Conservation (phyloP, 164 flowering plant species). For the Magnolia changhungtana region DNA sequence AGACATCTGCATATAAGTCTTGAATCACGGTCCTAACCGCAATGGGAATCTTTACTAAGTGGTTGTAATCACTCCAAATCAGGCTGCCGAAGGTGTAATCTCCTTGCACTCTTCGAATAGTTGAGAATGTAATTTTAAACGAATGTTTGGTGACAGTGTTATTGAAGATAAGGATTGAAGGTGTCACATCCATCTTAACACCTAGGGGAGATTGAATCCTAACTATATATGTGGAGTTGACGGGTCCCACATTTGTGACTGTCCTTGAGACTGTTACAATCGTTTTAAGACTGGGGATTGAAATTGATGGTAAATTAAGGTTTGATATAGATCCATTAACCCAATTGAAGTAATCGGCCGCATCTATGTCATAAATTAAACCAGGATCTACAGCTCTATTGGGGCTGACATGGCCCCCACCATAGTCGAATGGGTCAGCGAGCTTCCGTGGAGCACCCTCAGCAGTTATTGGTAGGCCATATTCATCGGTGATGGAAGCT, state of each 20-base stretch:
- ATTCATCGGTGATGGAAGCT: background rate
- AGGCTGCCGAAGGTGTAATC: constrained; percentile 41
- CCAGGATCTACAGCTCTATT: constrained; percentile 42
- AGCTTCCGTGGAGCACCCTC: constrained; percentile 29
- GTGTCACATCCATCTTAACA: constrained; percentile 35
- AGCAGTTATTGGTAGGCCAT: background rate
- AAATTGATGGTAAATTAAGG: constrained; percentile 48
- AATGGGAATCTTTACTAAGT: too few species aligned
- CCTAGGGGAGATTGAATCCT: constrained; percentile 42
- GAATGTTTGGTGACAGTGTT: constrained; percentile 28
- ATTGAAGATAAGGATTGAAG: constrained; percentile 38
- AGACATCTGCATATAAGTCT: too few species aligned
- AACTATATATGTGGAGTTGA: constrained; percentile 27
- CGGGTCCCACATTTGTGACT: constrained; percentile 39
- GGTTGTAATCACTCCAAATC: too few species aligned
- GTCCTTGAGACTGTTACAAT: constrained; percentile 32
- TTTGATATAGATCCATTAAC: constrained; percentile 6
- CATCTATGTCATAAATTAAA: constrained; percentile 32
- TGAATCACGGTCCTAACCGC: too few species aligned
- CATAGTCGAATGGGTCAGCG: constrained; percentile 43
- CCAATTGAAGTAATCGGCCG: constrained; percentile 20
- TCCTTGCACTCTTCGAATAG: constrained; percentile 32
- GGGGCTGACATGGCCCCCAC: constrained; percentile 40
- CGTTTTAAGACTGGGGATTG: constrained; percentile 35
- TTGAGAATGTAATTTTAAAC: constrained; percentile 31